Base-by-base conservation (phyloP, 345 rosid genomes). In the Eucalyptus caleyi region DNA sequence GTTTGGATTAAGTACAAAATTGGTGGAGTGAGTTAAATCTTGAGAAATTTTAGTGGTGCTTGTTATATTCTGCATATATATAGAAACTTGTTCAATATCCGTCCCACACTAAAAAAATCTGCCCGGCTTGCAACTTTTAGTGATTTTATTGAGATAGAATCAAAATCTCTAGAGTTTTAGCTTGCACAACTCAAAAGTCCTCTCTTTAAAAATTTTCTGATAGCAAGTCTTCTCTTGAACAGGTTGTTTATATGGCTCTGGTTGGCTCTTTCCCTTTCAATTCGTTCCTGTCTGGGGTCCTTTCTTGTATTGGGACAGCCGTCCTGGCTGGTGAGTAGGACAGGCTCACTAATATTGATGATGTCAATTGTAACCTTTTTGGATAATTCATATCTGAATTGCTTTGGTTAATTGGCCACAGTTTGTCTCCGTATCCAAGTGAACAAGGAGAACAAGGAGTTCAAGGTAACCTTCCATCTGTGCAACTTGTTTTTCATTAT, bases 391-490 rank as follows among this genome's bases (percentile, higher is more conserved):
- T 42, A 60, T 89, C 47, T 81, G 83, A 87, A 81, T 90, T 87
- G 49, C 87, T 49, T 49, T 50, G 81, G 67, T 80, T 26, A 62
- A 89, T 85, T 89, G 86, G 54, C 88, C 62, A 19, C 95, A 98
- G 99, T 98, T 88, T 98, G 99, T 93, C 99, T 98, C 86, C 97
- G 99, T 62, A 97, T 98, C 91, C 99, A 98, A 91, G 99, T 98
- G 94, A 98, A 98, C 97, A 98, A 96, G 89, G 99, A 98, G 92
- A 98, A 98, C 96, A 98, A 97, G 93, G 99, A 98, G 50, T 85
- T 88, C 87, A 90, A 90, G 91, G 88, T 90, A 65, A 26, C 34
- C 62, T 32, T 50, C 72, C 40, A 50, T 56, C 27, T 59, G 37
- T 50, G 26, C 32, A 49, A 60, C 21, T 90, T 65, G 49, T 50